A percentile compares a stretch with the other conserved stretches of the same genome.
phyloP scores from a whole-genome alignment of 257 asterid genomes.

The Nicotiana obtusifolia region DNA sequence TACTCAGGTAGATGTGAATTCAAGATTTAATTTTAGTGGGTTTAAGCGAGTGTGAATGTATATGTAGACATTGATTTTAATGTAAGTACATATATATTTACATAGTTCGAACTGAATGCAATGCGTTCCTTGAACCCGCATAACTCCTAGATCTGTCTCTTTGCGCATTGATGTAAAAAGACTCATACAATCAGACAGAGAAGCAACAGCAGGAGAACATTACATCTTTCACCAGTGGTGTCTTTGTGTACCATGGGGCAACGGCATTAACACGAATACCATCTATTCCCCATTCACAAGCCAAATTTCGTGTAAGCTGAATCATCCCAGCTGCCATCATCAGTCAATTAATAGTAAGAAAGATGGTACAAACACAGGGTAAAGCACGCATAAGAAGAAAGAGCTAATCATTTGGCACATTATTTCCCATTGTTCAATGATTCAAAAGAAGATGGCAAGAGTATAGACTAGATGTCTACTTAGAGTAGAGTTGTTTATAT shows the following conservation, averaged over 20 bases:
- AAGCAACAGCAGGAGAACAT: conserved; percentile 17
- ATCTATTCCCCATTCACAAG: conserved; percentile 97
- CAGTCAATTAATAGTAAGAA: not conserved
- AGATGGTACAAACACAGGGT: not conserved
- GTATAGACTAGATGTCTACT: too few species aligned
- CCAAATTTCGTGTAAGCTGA: conserved; percentile 79
- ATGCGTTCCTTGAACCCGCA: too few species aligned
- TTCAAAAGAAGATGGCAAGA: not conserved
- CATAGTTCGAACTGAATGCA: too few species aligned
- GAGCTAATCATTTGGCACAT: not conserved
- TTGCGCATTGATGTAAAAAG: too few species aligned
- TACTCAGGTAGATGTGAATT: too few species aligned
- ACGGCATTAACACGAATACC: conserved; percentile 77
- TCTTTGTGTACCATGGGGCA: conserved; percentile 89
- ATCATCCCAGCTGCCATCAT: conserved; percentile 65
- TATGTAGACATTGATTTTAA: too few species aligned
- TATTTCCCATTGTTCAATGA: not conserved
- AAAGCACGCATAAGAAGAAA: not conserved
- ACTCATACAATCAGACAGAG: too few species aligned
- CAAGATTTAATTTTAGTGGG: too few species aligned
- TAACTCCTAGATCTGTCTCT: too few species aligned
- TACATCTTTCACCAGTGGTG: conserved; percentile 71
- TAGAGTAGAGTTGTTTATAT: too few species aligned
- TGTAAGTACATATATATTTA: not conserved
- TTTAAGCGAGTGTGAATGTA: too few species aligned